Evolutionary conservation across 305 asterid genomes (phyloP).

Genomic region (Fraxinus angustifolia): DNA sequence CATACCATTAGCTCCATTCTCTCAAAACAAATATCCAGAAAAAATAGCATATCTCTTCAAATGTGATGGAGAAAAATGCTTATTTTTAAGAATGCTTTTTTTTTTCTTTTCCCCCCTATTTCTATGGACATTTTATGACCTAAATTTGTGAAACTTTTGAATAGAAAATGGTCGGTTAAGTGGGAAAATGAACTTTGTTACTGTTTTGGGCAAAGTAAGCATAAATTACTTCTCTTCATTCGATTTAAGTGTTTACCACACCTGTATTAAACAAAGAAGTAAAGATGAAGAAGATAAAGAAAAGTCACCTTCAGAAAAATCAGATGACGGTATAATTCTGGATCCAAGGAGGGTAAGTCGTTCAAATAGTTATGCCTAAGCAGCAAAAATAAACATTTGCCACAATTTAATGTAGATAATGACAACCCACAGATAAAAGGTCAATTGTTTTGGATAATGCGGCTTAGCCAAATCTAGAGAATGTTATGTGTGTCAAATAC

Average conservation of each 20-base stretch:
- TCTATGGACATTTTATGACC: not conserved
- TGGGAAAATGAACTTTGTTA: not conserved
- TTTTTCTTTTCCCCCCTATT: not conserved
- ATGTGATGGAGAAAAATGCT: slow-evolving; percentile 3
- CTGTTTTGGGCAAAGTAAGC: not conserved
- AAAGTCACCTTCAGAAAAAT: slow-evolving; percentile 75
- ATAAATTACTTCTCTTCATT: not conserved
- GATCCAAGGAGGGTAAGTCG: slow-evolving; percentile 96
- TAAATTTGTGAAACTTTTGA: not conserved
- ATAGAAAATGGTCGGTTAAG: not conserved
- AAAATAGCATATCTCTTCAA: not conserved
- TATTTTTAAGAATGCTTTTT: too few species aligned
- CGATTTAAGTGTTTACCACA: not conserved
- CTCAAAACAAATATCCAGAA: not conserved
- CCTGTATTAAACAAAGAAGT: slow-evolving; percentile 2
- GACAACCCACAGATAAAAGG: slow-evolving; percentile 10
- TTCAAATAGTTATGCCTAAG: slow-evolving; percentile 89
- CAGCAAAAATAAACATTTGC: slow-evolving; percentile 22
- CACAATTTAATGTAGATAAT: slow-evolving; percentile 14
- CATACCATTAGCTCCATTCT: slow-evolving; percentile 2
- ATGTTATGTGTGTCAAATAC: not conserved
- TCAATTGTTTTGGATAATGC: not conserved
- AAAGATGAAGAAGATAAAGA: slow-evolving; percentile 13
- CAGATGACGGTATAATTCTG: slow-evolving; percentile 89
- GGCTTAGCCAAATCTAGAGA: slow-evolving; percentile 2